Evolutionary conservation across 176 grass and related monocot genomes (phyloP).

Genomic region (Aechmea fasciata): DNA sequence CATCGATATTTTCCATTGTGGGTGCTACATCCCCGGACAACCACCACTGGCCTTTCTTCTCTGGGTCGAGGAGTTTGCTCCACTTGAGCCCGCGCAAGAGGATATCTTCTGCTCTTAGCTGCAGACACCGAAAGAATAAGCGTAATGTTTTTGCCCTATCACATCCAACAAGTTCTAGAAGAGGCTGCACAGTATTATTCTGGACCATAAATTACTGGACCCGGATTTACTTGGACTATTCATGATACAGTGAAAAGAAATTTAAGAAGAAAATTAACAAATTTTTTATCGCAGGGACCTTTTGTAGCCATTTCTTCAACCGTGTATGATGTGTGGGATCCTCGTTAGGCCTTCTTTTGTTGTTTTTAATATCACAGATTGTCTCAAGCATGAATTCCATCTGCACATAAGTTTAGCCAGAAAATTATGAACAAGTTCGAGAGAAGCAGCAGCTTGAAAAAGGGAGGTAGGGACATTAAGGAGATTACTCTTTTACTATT

Average conservation of each 20-base stretch:
- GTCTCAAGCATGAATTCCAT: constrained; percentile 95
- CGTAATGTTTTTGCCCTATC: neutral
- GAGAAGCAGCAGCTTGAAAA: constrained; percentile 17
- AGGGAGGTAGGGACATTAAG: constrained; percentile 15
- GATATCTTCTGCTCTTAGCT: constrained; percentile 63
- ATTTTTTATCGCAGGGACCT: constrained; percentile 36
- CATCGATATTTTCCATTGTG: constrained; percentile 34
- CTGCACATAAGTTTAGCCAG: constrained; percentile 35
- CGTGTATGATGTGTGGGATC: constrained; percentile 67
- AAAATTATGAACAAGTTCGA: constrained; percentile 12
- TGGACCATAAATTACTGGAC: neutral
- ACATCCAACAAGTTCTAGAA: neutral
- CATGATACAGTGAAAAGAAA: no score
- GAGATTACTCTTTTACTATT: constrained; percentile 65
- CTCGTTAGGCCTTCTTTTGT: constrained; percentile 77
- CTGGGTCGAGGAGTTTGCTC: constrained; percentile 65
- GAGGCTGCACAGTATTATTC: neutral
- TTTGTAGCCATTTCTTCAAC: constrained; percentile 90
- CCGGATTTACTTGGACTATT: no score
- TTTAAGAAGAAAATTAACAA: no score
- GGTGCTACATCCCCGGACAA: constrained; percentile 50
- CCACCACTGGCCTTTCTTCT: constrained; percentile 99
- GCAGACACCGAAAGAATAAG: constrained; percentile 12
- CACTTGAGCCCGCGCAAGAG: constrained; percentile 73
- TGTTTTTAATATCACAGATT: constrained; percentile 96